Percentiles rank a stretch among this genome's conserved stretches.
Evolutionary conservation across 768 basidiomycete species (phyloP).

Genomic region (Neoboletus magnificus): DNA sequence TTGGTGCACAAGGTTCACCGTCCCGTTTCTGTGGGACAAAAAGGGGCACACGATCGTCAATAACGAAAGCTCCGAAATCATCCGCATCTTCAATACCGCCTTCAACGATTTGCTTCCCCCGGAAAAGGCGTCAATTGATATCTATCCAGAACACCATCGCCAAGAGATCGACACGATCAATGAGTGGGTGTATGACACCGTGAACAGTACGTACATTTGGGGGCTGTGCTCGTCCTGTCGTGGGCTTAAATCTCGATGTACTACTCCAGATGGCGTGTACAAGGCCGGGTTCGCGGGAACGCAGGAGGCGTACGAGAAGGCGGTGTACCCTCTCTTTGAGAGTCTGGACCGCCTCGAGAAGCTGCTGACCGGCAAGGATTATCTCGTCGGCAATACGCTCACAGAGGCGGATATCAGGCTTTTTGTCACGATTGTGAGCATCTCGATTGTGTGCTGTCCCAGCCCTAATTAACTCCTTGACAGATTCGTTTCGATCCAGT

Average conservation of each 20-base stretch:
- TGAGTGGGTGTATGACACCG: constrained; percentile 79
- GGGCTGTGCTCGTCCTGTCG: not conserved
- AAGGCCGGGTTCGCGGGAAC: constrained; percentile 82
- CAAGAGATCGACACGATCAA: constrained; percentile 82
- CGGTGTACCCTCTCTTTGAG: constrained; percentile 70
- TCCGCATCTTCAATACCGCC: constrained; percentile 85
- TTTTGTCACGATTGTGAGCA: constrained; percentile 84
- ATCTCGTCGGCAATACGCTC: constrained; percentile 75
- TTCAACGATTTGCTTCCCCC: constrained; percentile 72
- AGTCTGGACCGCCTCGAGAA: constrained; percentile 81
- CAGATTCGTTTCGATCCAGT: constrained; percentile 88
- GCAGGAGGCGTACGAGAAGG: constrained; percentile 76
- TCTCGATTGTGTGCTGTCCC: not conserved
- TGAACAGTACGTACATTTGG: constrained; percentile 61
- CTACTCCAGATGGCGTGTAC: constrained; percentile 75
- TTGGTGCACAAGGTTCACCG: constrained; percentile 59
- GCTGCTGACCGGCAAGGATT: constrained; percentile 73
- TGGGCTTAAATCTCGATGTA: not conserved
- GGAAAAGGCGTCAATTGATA: constrained; percentile 63
- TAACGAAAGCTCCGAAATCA: constrained; percentile 94
- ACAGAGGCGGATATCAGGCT: constrained; percentile 87
- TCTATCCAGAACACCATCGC: constrained; percentile 73
- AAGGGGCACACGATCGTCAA: constrained; percentile 85
- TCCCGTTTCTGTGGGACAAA: constrained; percentile 93
- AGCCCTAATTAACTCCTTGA: not conserved